Evolutionary conservation across 176 grass and related monocot genomes (phyloP).

Genomic region (Pontederia crassipes): DNA sequence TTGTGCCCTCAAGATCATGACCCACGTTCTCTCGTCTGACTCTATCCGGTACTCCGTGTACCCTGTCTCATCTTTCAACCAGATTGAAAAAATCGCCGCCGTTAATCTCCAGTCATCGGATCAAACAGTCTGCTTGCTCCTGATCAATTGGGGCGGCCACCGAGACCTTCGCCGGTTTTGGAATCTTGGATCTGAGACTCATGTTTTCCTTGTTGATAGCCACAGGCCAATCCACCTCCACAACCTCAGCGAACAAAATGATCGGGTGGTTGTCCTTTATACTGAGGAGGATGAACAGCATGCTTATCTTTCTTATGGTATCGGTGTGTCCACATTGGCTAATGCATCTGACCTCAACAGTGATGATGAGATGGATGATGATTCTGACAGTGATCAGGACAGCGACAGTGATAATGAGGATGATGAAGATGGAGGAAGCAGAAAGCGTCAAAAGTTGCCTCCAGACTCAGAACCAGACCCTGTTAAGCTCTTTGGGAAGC

Average conservation of each 20-base stretch:
- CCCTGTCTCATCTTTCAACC: slow-evolving; percentile 49
- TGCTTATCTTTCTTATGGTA: slow-evolving; percentile 69
- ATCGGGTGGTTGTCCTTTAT: slow-evolving; percentile 61
- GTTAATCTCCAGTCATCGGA: slow-evolving; percentile 22
- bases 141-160: slow-evolving; percentile 82
- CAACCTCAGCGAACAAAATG: slow-evolving; percentile 52
- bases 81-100: slow-evolving; percentile 7
- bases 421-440: slow-evolving; percentile 19
- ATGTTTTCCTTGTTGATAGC: slow-evolving; percentile 60
- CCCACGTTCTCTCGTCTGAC: slow-evolving; percentile 64
- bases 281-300: slow-evolving; percentile 63
- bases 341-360: slow-evolving; percentile 59
- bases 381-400: slow-evolving; percentile 19
- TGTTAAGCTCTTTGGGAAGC: slow-evolving; percentile 41
- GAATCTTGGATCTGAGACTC: slow-evolving; percentile 20
- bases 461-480: slow-evolving; percentile 38
- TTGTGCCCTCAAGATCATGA: slow-evolving; percentile 47
- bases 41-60: slow-evolving; percentile 40
- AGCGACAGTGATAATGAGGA: slow-evolving; percentile 35
- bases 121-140: slow-evolving; percentile 36
- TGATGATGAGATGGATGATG: slow-evolving; percentile 24
- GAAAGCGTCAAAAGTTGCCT: slow-evolving; percentile 31
- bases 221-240: slow-evolving; percentile 74
- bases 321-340: slow-evolving; percentile 60
- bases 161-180: slow-evolving; percentile 49